Percentiles rank a stretch among this genome's conserved stretches.
Conservation (phyloP, 495 filamentous ascomycete species). For the Hypomontagnella monticulosa region DNA sequence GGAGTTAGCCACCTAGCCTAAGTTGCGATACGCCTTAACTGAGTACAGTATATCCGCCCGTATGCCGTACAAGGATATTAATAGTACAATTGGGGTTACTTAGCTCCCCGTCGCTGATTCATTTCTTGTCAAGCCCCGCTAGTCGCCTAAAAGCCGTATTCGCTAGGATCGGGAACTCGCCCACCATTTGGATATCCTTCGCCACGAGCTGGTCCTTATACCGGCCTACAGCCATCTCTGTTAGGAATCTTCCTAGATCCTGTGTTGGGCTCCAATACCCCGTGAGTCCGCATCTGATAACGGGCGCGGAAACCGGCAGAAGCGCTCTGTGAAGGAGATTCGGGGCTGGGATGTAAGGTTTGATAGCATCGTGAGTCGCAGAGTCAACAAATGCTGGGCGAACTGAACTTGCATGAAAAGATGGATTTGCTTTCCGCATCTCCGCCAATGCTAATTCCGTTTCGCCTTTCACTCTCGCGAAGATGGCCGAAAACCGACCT, state of each 20-base stretch:
- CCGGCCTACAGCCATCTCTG: slow-evolving; percentile 67
- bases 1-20: no score
- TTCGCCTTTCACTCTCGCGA: slow-evolving; percentile 70
- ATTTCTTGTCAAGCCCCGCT: slow-evolving; percentile 21
- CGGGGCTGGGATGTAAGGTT: slow-evolving; percentile 53
- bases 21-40: no score
- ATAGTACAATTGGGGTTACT: no score
- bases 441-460: slow-evolving; percentile 64
- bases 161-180: slow-evolving; percentile 42
- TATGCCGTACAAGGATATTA: no score
- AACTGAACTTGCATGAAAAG: slow-evolving; percentile 59
- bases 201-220: slow-evolving; percentile 36
- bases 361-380: slow-evolving; percentile 57
- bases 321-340: slow-evolving; percentile 13
- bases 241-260: slow-evolving; percentile 52
- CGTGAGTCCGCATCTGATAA: slow-evolving; percentile 15
- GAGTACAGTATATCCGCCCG: no score
- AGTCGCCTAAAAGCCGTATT: slow-evolving; percentile 43
- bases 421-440: slow-evolving; percentile 49
- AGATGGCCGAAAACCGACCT: slow-evolving; percentile 62
- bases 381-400: slow-evolving; percentile 65
- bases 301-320: slow-evolving; percentile 16
- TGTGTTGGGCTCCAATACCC: slow-evolving; percentile 55
- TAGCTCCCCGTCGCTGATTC: not conserved
- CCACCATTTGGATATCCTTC: slow-evolving; percentile 40